phyloP scores from a whole-genome alignment of 176 grass and related monocot species.

The Carex cristatella region DNA sequence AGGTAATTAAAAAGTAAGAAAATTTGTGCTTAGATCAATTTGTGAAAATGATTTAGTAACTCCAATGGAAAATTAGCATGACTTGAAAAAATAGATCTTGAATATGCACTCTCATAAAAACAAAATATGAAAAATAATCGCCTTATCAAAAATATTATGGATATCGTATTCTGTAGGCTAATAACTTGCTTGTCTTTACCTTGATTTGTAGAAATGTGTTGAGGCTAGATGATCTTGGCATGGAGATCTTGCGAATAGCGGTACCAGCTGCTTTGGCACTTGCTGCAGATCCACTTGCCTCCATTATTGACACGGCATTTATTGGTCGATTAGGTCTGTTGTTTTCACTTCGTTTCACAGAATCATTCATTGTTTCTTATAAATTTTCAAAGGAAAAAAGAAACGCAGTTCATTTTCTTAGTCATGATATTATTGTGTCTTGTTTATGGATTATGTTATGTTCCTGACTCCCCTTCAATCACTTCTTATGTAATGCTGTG shows the following conservation, averaged over 20 bases:
- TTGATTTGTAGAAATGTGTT: conserved; percentile 27
- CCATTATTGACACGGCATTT: conserved; percentile 42
- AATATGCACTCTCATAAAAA: neutral
- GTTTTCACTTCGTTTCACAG: neutral
- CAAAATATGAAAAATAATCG: neutral
- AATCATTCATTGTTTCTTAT: neutral
- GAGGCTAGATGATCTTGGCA: conserved; percentile 39
- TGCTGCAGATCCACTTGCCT: conserved; percentile 41
- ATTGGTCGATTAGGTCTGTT: conserved; percentile 36
- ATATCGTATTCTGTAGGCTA: neutral
- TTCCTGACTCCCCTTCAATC: too few relatives aligned
- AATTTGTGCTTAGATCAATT: neutral
- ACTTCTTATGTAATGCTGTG: too few relatives aligned
- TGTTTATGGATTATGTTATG: too few relatives aligned
- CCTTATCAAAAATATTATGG: neutral
- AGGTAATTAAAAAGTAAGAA: conserved; percentile 12
- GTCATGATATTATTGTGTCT: too few relatives aligned
- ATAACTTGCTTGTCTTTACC: neutral
- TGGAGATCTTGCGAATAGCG: conserved; percentile 37
- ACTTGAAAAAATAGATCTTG: neutral
- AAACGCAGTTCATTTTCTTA: neutral
- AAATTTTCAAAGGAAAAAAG: neutral
- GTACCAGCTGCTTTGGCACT: conserved; percentile 41
- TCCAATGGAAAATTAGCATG: neutral
- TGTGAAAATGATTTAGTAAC: neutral